Base-by-base conservation (phyloP, 2,329 filamentous ascomycete genomes). In the Chaetomiaceae sp. region DNA sequence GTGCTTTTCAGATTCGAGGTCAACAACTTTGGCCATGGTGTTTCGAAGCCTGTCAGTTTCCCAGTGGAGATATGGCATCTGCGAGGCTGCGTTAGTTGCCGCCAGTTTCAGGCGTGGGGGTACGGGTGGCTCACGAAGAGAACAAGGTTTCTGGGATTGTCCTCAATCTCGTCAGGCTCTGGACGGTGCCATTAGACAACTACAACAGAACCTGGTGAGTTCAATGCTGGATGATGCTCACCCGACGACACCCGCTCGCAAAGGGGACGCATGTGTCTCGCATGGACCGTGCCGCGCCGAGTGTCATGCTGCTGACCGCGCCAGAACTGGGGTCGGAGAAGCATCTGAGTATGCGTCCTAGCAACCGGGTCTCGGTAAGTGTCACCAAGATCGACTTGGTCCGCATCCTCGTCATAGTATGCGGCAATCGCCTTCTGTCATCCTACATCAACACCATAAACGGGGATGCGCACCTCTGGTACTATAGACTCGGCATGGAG, bases 201-300 rank as follows among this genome's bases (percentile, higher is more conserved):
- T n/a, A n/a, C n/a, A n/a, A n/a, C n/a, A n/a, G n/a, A n/a, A n/a
- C n/a, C n/a, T n/a, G n/a, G n/a, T n/a, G n/a, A n/a, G n/a, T n/a
- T n/a, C n/a, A n/a, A n/a, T n/a, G n/a, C n/a, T n/a, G n/a, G n/a
- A n/a, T n/a, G n/a, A 32, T 32, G 19, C 50, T 38, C 46, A 64
- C 62, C 45, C 3, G 59, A 57, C 2, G 63, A 64, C 1, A 68
- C 48, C 0, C 53, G 55, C 38, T 61, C 57, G 18, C 65, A 67
- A 0, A 66, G 50, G 0, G 65, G 58, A 5, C 37, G 24, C 37
- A 39, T 29, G 15, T 39, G 26, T 14, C 37, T 39, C 9, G 37
- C 37, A 18, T 39, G 37, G 24, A 39, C 2, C 60, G 54, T 60
- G 1, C 42, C 48, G 6, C 49, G 52, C 6, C 37, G 42, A 18